Evolutionary conservation across 352 stramenopile genomes (phyloP).

Genomic region (Phytophthora tubulina): DNA sequence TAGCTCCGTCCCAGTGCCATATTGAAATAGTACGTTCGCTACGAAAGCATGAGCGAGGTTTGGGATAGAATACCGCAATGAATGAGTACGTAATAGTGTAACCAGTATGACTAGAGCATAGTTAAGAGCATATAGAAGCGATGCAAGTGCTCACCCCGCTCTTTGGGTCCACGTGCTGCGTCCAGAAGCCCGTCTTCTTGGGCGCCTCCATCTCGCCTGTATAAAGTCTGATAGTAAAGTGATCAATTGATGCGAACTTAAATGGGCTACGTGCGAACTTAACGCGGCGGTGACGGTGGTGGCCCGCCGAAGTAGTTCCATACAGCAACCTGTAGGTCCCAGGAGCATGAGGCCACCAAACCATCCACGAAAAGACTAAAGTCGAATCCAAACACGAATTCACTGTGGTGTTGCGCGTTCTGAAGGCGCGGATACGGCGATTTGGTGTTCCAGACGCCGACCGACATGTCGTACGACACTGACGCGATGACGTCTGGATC

Average conservation of each 20-base stretch:
- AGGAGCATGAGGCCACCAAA: slow-evolving; percentile 80
- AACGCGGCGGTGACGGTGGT: slow-evolving; percentile 46
- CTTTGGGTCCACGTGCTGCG: slow-evolving; percentile 68
- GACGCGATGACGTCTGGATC: slow-evolving; percentile 83
- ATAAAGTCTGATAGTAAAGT: slow-evolving; percentile 17
- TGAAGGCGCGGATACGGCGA: slow-evolving; percentile 82
- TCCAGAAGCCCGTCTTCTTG: slow-evolving; percentile 80
- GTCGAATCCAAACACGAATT: slow-evolving; percentile 91
- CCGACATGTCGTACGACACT: slow-evolving; percentile 93
- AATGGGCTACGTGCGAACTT: slow-evolving; percentile 27
- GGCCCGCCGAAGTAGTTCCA: slow-evolving; percentile 88
- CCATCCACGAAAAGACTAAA: slow-evolving; percentile 88
- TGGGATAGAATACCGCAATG: not conserved
- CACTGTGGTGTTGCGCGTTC: slow-evolving; percentile 80
- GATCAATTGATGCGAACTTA: slow-evolving; percentile 36
- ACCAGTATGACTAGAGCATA: not conserved
- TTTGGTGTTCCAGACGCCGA: slow-evolving; percentile 89
- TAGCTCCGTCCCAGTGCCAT: slow-evolving; percentile 78
- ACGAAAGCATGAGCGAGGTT: slow-evolving; percentile 5
- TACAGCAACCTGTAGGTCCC: slow-evolving; percentile 77
- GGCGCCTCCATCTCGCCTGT: slow-evolving; percentile 40
- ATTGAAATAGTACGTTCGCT: slow-evolving; percentile 88
- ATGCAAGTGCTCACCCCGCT: slow-evolving; percentile 51
- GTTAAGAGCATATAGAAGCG: slow-evolving; percentile 5
- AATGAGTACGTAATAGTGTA: slow-evolving; percentile 3